A percentile compares a stretch with the other conserved stretches of the same genome.
These are phyloP conservation scores for Clonostachys rhizophaga DNA, from an alignment of 2,329 filamentous ascomycete genomes.

Conservation along the genomic window DNA sequence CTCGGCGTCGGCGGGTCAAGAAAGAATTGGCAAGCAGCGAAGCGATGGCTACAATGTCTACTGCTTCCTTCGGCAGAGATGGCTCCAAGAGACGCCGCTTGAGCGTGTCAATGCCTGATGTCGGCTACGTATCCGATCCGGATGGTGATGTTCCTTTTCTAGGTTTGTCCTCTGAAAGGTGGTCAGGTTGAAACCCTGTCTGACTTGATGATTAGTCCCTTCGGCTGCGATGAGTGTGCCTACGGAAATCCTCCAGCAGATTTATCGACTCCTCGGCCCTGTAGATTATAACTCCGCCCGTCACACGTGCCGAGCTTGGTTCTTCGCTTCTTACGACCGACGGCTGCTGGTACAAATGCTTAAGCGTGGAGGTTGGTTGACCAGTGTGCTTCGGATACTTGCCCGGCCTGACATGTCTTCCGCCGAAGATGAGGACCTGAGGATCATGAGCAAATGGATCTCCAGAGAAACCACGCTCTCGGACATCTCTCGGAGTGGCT, in stretches of 20 bases:
- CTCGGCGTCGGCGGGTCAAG: slow-evolving; percentile 2
- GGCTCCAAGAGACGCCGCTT: too few relatives aligned
- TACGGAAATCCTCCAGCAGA: slow-evolving; percentile 28
- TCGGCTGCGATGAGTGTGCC: slow-evolving; percentile 16
- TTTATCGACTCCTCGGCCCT: slow-evolving; percentile 24
- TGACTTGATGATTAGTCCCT: too few relatives aligned
- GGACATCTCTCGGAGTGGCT: slow-evolving; percentile 12
- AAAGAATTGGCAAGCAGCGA: too few relatives aligned
- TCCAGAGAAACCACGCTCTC: slow-evolving; percentile 28
- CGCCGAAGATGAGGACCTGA: slow-evolving; percentile 8
- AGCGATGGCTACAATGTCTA: too few relatives aligned
- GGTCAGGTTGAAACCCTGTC: too few relatives aligned
- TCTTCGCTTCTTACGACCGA: slow-evolving; percentile 48
- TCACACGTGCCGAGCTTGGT: slow-evolving; percentile 55
- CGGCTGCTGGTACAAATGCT: slow-evolving; percentile 47
- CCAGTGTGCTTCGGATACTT: slow-evolving; percentile 19
- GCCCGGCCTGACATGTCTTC: slow-evolving; percentile 9
- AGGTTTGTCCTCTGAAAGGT: too few relatives aligned
- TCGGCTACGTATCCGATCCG: too few relatives aligned
- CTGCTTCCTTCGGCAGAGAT: not conserved
- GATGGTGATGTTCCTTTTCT: too few relatives aligned
- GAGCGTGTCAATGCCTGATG: too few relatives aligned
- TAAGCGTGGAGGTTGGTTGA: slow-evolving; percentile 49
- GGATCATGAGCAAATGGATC: slow-evolving; percentile 32
- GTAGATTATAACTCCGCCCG: slow-evolving; percentile 54